Evolutionary conservation across 345 rosid genomes (phyloP).

Genomic region (Brassica nigra): DNA sequence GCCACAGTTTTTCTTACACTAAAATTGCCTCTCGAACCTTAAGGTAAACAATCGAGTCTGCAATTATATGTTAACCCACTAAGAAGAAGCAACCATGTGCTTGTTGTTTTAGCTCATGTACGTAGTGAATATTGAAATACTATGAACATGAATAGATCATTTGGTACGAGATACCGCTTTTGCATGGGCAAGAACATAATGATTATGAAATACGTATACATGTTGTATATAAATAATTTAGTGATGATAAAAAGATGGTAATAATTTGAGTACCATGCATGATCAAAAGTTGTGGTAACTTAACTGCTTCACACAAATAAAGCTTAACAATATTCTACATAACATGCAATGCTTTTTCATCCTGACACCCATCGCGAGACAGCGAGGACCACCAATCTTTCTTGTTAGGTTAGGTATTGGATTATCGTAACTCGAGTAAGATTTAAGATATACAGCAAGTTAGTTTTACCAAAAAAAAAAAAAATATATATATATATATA

Average conservation of each 20-base stretch:
- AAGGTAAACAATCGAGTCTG: background rate
- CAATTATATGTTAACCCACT: background rate
- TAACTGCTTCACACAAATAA: constrained; percentile 38
- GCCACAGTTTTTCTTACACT: background rate
- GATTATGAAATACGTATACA: constrained; percentile 37
- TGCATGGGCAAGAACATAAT: constrained; percentile 43
- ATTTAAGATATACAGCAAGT: background rate
- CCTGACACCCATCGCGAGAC: constrained; percentile 26
- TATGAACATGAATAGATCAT: constrained; percentile 17
- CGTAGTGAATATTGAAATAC: constrained; percentile 27
- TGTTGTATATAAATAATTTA: constrained; percentile 18
- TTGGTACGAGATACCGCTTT: constrained; percentile 34
- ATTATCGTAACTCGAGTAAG: background rate
- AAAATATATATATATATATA: background rate
- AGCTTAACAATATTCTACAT: constrained; percentile 29
- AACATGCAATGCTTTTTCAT: constrained; percentile 33
- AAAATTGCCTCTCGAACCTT: background rate
- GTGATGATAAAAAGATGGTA: constrained; percentile 20
- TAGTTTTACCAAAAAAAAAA: too few species aligned
- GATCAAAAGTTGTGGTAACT: constrained; percentile 32
- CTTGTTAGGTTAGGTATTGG: constrained; percentile 4
- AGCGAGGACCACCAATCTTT: constrained; percentile 33
- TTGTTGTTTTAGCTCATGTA: constrained; percentile 5
- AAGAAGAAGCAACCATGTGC: background rate
- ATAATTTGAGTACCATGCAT: constrained; percentile 35